These are phyloP conservation scores for Lachancea sp. DNA, from an alignment of 805 yeast genomes.

Conservation along the genomic window DNA sequence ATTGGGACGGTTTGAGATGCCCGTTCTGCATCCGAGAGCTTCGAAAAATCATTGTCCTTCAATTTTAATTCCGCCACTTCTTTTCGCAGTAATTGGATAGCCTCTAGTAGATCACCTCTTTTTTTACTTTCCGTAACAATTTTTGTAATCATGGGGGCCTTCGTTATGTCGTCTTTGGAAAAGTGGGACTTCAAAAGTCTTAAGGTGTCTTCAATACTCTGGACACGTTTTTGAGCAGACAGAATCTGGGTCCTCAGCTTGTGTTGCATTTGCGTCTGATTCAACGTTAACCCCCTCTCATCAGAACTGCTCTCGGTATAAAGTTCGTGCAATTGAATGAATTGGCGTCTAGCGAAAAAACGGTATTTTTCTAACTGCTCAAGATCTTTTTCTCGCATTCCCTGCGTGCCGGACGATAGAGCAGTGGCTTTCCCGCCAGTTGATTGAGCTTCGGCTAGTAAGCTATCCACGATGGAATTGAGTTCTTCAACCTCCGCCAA, in stretches of 20 bases:
- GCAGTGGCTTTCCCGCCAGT: neutral
- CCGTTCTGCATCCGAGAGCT: neutral
- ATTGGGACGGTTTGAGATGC: conserved; percentile 10
- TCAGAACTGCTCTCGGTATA: conserved; percentile 5
- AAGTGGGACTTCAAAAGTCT: conserved; percentile 20
- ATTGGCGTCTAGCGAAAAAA: neutral
- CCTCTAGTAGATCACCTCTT: conserved; percentile 17
- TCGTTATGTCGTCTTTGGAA: conserved; percentile 11
- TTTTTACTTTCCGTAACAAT: conserved; percentile 14
- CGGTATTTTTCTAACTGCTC: neutral
- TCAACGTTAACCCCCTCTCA: conserved; percentile 17
- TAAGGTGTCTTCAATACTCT: conserved; percentile 16
- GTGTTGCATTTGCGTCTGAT: conserved; percentile 19
- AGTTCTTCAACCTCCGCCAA: conserved; percentile 23
- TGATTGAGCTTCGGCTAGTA: neutral
- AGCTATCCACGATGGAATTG: neutral
- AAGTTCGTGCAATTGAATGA: conserved; percentile 11
- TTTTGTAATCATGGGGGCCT: conserved; percentile 15
- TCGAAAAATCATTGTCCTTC: neutral
- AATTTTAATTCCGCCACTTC: conserved; percentile 17
- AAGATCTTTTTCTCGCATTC: neutral
- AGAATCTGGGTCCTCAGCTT: conserved; percentile 21
- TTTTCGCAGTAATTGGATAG: conserved; percentile 19
- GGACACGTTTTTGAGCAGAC: conserved; percentile 11
- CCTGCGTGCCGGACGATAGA: neutral